These are phyloP conservation scores for Candida smagusa DNA, from an alignment of 1,139 yeast genomes.

Conservation along the genomic window DNA sequence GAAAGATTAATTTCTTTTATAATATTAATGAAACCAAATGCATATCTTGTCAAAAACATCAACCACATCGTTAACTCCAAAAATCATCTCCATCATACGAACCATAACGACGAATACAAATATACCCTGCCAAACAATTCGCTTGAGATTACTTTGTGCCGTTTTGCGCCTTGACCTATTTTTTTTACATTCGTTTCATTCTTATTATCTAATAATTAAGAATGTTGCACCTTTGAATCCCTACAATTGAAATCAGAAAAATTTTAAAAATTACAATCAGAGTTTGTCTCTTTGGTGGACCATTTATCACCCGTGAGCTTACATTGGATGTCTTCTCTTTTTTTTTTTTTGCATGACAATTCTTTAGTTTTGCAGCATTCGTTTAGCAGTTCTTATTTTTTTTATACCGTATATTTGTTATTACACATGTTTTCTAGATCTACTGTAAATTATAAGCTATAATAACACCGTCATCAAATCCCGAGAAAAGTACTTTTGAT, in stretches of 20 bases:
- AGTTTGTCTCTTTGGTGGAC: neutral
- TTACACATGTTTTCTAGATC: neutral
- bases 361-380: conserved; percentile 1
- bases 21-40: conserved; percentile 1
- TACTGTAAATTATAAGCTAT: conserved; percentile 7
- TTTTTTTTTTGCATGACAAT: conserved; percentile 1
- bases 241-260: conserved; percentile 2
- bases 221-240: conserved; percentile 2
- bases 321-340: neutral
- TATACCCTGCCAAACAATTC: conserved; percentile 5
- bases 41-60: neutral
- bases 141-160: conserved; percentile 2
- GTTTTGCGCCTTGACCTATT: conserved; percentile 1
- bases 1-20: neutral
- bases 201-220: conserved; percentile 5
- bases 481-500: conserved; percentile 23
- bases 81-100: conserved; percentile 1
- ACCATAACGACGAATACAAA: conserved; percentile 1
- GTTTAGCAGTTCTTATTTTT: conserved; percentile 1
- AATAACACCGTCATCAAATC: conserved; percentile 37
- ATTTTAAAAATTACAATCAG: conserved; percentile 1
- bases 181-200: conserved; percentile 5
- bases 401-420: conserved; percentile 3
- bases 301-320: conserved; percentile 1
- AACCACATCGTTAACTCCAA: neutral